Base-by-base conservation (phyloP, 2,329 filamentous ascomycete genomes). In the Pseudogymnoascus sp. region DNA sequence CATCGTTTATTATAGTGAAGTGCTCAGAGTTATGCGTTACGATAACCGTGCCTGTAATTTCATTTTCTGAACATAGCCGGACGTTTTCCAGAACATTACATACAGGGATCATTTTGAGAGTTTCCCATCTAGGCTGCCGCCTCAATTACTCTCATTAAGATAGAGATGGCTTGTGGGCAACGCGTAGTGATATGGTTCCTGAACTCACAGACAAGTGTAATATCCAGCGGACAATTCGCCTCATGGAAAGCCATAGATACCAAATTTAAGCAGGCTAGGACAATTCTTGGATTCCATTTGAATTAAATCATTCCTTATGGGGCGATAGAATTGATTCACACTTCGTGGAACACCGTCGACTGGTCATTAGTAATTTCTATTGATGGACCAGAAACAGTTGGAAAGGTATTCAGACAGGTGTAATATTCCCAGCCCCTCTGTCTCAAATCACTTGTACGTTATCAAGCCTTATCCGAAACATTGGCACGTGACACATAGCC, bases 1-100 rank as follows among this genome's bases (percentile, higher is more conserved):
- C 51, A 57, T 21, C 11, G 26, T 36, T 34, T 31, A 36, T 57
- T 12, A 34, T 14, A 57, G 16, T 57, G 51, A 36, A 57, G 16
- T 57, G 26, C 29, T 57, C 29, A 36, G 16, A 36, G 12, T 57
- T 7, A 57, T 57, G 51, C 51, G 3, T 57, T 57, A 7, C 5
- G n/a, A 21, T 57, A 36, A 34, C 51, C 11, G 26, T 21, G 51
- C n/a, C 16, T 21, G 10, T 34, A 57, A 57, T 36, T 57, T 57
- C 51, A 57, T 36, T 57, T 57, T 29, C 51, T 36, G 11, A 34
- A 14, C n/a, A 57, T 21, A 14, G 29, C 51, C 26, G 29, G 23
- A 54, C 51, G 29, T 36, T 57, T 57, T 57, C 51, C 51, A 57
- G 51, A 57, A 57, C 51, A 57, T 57, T 34, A 57, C 51, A 34